Percentiles rank a stretch among this genome's conserved stretches.
Evolutionary conservation across 1,139 yeast species (phyloP).

Genomic region (Entelexis paramagnoliae): DNA sequence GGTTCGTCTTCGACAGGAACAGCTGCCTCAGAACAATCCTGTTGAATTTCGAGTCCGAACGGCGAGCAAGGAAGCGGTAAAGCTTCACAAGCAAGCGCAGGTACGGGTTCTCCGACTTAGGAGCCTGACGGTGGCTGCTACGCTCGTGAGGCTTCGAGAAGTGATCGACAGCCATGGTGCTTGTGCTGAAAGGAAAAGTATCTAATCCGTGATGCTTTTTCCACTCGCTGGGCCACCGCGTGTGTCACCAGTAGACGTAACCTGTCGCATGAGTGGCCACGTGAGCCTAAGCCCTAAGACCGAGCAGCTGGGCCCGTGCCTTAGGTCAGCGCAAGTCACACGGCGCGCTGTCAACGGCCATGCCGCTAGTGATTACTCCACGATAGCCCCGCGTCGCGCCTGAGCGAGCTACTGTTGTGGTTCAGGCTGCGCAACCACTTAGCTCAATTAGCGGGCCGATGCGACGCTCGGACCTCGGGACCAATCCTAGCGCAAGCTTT

Average conservation of each 20-base stretch:
- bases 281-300: conserved; percentile 19
- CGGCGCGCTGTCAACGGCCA: not conserved
- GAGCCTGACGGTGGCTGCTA: conserved; percentile 96
- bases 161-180: conserved; percentile 93
- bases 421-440: too few species aligned
- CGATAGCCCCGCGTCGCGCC: too few species aligned
- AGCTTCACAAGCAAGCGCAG: conserved; percentile 93
- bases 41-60: conserved; percentile 97
- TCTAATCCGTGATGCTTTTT: conserved; percentile 14
- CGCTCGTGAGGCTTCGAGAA: conserved; percentile 91
- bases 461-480: too few species aligned
- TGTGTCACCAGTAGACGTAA: conserved; percentile 14
- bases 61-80: conserved; percentile 99
- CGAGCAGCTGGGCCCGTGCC: not conserved
- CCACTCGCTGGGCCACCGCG: conserved; percentile 12
- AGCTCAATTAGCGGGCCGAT: too few species aligned
- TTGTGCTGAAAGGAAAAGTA: conserved; percentile 21
- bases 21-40: conserved; percentile 87
- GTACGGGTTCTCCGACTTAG: conserved; percentile 99
- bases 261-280: conserved; percentile 11
- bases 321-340: conserved; percentile 3
- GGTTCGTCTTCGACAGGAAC: conserved; percentile 96
- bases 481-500: too few species aligned
- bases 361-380: too few species aligned
- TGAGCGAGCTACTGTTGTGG: too few species aligned